Evolutionary conservation across 1,139 yeast genomes (phyloP), one percentile per base, ranked within the genome.

Genomic region (Kurtzmaniella quercitrusa): DNA sequence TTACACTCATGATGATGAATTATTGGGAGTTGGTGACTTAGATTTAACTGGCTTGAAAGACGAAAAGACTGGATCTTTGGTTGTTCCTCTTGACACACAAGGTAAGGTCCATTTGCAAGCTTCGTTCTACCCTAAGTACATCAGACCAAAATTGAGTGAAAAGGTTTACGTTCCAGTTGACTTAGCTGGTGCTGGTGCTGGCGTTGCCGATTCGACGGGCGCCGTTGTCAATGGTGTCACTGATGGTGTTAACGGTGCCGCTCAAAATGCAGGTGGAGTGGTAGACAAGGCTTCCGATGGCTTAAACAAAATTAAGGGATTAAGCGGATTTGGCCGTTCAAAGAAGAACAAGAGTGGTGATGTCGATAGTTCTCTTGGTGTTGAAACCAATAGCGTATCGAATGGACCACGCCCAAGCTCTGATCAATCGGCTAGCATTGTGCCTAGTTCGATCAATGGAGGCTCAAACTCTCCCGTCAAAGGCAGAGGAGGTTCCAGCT

Each of bases 1-100:
- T 61, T 72, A 82, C 54, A 76, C 88, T 22, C 89, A 86, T 49
- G 76, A 73, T 41, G 80, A 82, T 57, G 84, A 79, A 52, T 60
- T 74, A 33, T 62, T 85, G 43, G 89, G 91, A 39, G 51, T 61
- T 34, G 76, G 75, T 2, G 52, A 51, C 4, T 50, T 84, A 38
- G 83, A 82, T 50, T 61, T 82, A 28, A 64, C 78, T 1, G 53
- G 66, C 1, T 53, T 84, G 33, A 70, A 69, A 18, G 77, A 82
- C 1, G 62, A 65, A 38, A 55, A 69, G 32, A 57, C 71, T 3
- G 69, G 78, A 23, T 67, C 68, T 14, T 70, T 82, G 53, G 64
- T 66, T 15, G 75, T 74, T 33, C 62, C 71, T 21, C 65, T 85
- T 47, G 71, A 76, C 47, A 80, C 88, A 14, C 81, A 82, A 59